Evolutionary conservation across 2,329 filamentous ascomycete genomes (phyloP).

Genomic region (Canariomyces notabilis): DNA sequence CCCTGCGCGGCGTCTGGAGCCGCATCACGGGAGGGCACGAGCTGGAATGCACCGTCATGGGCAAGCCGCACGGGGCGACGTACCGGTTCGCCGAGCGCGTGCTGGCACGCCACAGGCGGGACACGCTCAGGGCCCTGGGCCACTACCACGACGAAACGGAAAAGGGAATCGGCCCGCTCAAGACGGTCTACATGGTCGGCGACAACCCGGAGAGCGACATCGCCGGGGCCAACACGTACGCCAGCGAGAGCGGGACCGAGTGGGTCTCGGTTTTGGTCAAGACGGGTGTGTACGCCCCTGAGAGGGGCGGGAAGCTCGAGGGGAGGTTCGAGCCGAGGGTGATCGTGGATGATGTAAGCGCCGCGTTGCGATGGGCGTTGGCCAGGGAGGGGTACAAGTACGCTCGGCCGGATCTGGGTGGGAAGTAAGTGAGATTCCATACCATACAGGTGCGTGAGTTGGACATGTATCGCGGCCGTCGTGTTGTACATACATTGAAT

Average conservation of each 20-base stretch:
- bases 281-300: conserved; percentile 31
- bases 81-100: conserved; percentile 80
- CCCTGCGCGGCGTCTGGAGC: conserved; percentile 74
- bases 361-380: conserved; percentile 30
- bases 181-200: conserved; percentile 88
- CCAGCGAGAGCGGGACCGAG: conserved; percentile 53
- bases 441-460: no score
- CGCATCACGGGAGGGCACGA: conserved; percentile 60
- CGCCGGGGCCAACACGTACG: conserved; percentile 73
- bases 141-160: conserved; percentile 15
- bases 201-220: conserved; percentile 91
- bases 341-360: conserved; percentile 27
- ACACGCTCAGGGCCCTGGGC: conserved; percentile 35
- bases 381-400: conserved; percentile 27
- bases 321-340: conserved; percentile 23
- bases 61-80: conserved; percentile 74
- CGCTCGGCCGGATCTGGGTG: background rate
- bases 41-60: conserved; percentile 64
- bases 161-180: conserved; percentile 43
- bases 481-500: no score
- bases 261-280: conserved; percentile 31
- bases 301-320: conserved; percentile 19
- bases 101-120: conserved; percentile 55
- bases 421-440: background rate
- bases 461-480: no score